Conservation (phyloP, 495 filamentous ascomycete species). For the Penicillium arizonense region DNA sequence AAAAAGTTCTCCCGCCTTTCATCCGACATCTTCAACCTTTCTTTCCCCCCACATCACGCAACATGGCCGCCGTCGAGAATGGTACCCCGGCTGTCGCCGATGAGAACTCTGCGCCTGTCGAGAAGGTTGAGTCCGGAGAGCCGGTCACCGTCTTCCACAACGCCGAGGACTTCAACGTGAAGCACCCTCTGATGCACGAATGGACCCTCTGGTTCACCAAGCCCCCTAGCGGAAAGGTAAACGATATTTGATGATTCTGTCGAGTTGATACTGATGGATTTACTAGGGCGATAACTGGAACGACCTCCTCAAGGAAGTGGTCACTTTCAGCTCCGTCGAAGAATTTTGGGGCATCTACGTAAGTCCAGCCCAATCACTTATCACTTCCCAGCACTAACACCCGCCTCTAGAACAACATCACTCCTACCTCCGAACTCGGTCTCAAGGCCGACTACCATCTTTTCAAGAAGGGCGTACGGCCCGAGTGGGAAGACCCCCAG, state of each 20-base stretch:
- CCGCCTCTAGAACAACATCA: conserved; percentile 89
- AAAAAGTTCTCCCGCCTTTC: conserved; percentile 29
- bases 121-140: conserved; percentile 29
- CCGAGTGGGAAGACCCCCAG: conserved; percentile 96
- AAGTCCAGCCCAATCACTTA: conserved; percentile 38
- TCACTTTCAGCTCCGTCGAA: conserved; percentile 96
- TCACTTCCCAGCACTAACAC: background rate
- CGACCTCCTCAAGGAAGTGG: conserved; percentile 95
- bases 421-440: conserved; percentile 88
- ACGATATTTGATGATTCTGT: conserved; percentile 11
- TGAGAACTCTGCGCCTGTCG: conserved; percentile 41
- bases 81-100: conserved; percentile 36
- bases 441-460: conserved; percentile 99
- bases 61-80: conserved; percentile 46
- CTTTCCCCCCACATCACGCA: conserved; percentile 14
- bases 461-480: conserved; percentile 95
- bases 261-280: conserved; percentile 11
- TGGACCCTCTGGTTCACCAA: conserved; percentile 99
- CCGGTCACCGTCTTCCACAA: conserved; percentile 91
- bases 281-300: conserved; percentile 94
- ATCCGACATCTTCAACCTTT: conserved; percentile 16
- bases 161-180: conserved; percentile 97
- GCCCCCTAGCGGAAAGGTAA: conserved; percentile 92
- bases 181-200: conserved; percentile 91
- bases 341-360: conserved; percentile 99